Evolutionary conservation across 257 asterid species (phyloP).

Genomic region (Salvia rosmarinus): DNA sequence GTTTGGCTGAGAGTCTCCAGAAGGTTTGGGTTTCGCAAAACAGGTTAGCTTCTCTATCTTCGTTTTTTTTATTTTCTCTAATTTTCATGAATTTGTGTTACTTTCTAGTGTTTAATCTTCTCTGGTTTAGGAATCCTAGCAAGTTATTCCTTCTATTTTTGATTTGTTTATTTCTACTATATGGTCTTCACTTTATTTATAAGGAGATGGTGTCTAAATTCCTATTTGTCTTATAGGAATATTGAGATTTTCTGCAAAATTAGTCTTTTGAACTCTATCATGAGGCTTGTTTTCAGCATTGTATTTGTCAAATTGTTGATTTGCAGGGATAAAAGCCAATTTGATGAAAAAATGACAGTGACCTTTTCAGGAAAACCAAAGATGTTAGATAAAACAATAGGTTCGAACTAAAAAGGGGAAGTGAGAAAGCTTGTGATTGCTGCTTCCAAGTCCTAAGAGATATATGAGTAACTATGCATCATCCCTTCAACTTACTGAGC

Average conservation of each 20-base stretch:
- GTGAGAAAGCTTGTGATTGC: too few relatives aligned
- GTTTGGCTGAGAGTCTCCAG: slow-evolving; percentile 56
- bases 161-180: too few relatives aligned
- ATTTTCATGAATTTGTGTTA: neutral
- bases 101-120: neutral
- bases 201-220: neutral
- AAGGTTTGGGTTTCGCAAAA: slow-evolving; percentile 45
- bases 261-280: neutral
- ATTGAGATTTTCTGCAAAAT: too few relatives aligned
- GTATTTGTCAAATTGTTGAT: neutral
- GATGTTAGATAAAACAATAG: neutral
- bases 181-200: too few relatives aligned
- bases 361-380: neutral
- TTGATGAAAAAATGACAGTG: neutral
- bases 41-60: too few relatives aligned
- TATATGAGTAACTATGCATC: too few relatives aligned
- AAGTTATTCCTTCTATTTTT: neutral
- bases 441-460: too few relatives aligned
- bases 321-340: neutral
- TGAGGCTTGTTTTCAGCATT: neutral
- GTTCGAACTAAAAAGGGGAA: too few relatives aligned
- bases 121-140: neutral
- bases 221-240: too few relatives aligned
- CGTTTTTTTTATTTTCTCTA: too few relatives aligned
- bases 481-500: too few relatives aligned